Conservation (phyloP, 495 filamentous ascomycete species). For the Neurospora hispaniola region DNA sequence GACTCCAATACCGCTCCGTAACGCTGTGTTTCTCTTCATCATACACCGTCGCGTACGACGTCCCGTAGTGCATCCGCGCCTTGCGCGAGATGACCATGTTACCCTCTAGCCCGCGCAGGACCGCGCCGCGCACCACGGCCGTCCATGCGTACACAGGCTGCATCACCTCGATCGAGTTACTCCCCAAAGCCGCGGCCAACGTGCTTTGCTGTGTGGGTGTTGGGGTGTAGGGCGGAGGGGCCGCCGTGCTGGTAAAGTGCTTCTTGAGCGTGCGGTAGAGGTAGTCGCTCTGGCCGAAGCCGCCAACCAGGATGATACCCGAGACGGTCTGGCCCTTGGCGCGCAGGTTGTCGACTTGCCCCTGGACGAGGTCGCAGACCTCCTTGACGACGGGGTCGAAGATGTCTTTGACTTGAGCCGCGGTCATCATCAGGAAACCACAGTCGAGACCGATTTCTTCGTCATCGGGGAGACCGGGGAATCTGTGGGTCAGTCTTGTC, state of each 20-base stretch:
- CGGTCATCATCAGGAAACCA: conserved; percentile 55
- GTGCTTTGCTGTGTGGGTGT: conserved; percentile 41
- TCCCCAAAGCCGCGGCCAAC: background rate
- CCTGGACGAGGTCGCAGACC: conserved; percentile 49
- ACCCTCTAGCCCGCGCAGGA: conserved; percentile 57
- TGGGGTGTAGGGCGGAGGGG: conserved; percentile 45
- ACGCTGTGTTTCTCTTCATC: conserved; percentile 58
- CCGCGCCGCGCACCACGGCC: conserved; percentile 60
- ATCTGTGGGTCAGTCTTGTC: conserved; percentile 22
- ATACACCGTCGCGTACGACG: conserved; percentile 64
- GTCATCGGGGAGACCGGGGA: conserved; percentile 62
- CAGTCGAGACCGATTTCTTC: conserved; percentile 49
- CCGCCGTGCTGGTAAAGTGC: conserved; percentile 51
- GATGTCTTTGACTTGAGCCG: conserved; percentile 48
- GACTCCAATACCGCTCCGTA: conserved; percentile 61
- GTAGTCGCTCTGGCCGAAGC: conserved; percentile 59
- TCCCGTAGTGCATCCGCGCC: conserved; percentile 67
- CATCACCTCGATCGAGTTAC: conserved; percentile 53
- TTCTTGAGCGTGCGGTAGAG: conserved; percentile 53
- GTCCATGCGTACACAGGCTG: conserved; percentile 70
- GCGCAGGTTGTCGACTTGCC: conserved; percentile 49
- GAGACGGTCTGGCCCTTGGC: conserved; percentile 53
- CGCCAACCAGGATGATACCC: conserved; percentile 58
- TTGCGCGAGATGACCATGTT: conserved; percentile 58
- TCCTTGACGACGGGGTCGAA: conserved; percentile 58